Conservation (phyloP, 257 asterid genomes). For the Przewalskia tangutica region DNA sequence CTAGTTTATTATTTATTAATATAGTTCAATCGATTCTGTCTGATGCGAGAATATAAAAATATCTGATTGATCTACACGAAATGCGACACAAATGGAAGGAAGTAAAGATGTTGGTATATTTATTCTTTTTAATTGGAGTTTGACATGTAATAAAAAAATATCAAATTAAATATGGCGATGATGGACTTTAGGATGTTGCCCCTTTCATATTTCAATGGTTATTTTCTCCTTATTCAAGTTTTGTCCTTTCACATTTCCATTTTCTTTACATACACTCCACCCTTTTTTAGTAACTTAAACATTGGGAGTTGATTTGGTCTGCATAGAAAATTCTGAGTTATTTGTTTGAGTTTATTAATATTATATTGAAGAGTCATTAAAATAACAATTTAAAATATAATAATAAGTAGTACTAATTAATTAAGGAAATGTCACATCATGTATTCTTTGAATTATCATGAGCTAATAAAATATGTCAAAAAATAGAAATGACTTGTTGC, state of each 20-base stretch:
- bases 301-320: background rate
- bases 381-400: background rate
- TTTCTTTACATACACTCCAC: background rate
- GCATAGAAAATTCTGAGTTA: background rate
- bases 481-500: no score
- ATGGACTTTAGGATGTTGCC: background rate
- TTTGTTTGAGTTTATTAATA: background rate
- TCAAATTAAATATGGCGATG: background rate
- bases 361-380: background rate
- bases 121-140: background rate
- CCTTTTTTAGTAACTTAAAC: background rate
- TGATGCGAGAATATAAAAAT: no score
- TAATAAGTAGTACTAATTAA: background rate
- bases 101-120: background rate
- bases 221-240: background rate
- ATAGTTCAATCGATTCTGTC: no score
- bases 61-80: no score
- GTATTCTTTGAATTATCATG: background rate
- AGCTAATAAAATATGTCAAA: background rate
- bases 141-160: background rate
- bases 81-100: no score
- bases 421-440: background rate
- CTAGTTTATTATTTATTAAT: no score
- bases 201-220: background rate
- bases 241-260: background rate